phyloP scores from a whole-genome alignment of 2,329 filamentous ascomycete genomes.

The Aspergillus pseudoterreus region DNA sequence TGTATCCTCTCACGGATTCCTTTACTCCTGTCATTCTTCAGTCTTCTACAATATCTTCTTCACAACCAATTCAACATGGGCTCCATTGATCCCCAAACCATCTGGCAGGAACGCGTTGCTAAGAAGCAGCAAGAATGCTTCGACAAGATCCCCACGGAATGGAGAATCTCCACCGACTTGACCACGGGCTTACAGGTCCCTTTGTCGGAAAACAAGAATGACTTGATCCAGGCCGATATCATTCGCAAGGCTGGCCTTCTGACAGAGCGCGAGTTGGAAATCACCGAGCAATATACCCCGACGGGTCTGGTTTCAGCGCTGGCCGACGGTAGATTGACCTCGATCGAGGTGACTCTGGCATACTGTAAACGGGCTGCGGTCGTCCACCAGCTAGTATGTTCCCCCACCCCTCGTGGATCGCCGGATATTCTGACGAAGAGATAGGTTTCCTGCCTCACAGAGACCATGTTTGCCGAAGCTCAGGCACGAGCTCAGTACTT shows the following conservation, averaged over 20 bases:
- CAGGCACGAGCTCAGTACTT: constrained; percentile 21
- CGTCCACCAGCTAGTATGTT: constrained; percentile 31
- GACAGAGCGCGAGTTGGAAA: constrained; percentile 43
- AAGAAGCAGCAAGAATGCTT: constrained; percentile 12
- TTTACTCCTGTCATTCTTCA: background rate
- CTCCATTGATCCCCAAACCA: background rate
- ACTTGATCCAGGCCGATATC: constrained; percentile 11
- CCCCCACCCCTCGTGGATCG: no score
- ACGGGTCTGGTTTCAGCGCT: constrained; percentile 26
- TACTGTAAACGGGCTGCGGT: constrained; percentile 40
- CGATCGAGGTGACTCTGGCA: constrained; percentile 44
- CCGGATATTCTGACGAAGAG: background rate
- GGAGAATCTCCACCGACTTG: constrained; percentile 11
- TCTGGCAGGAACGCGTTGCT: constrained; percentile 12
- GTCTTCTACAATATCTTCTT: background rate
- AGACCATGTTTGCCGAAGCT: constrained; percentile 25
- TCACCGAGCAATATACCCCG: constrained; percentile 45
- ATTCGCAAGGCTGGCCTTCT: constrained; percentile 40
- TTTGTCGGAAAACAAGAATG: constrained; percentile 12
- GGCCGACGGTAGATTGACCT: constrained; percentile 22
- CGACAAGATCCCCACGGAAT: constrained; percentile 14
- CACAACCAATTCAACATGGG: background rate
- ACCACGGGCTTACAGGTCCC: constrained; percentile 5
- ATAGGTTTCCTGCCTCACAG: constrained; percentile 26
- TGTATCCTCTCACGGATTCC: no score